Base-by-base conservation (phyloP, 768 basidiomycete genomes). In the Boletus speciosus region DNA sequence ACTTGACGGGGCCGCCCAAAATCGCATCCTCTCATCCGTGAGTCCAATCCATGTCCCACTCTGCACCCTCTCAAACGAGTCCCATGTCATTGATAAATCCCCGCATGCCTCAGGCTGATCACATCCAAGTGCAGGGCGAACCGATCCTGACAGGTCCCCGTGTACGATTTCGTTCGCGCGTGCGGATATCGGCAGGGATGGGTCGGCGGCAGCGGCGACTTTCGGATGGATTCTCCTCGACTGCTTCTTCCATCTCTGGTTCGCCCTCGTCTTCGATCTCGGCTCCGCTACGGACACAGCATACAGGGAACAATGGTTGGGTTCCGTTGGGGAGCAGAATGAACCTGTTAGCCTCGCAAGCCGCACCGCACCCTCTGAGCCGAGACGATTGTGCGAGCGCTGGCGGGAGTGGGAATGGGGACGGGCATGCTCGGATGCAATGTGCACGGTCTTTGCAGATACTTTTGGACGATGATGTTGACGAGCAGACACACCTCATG, bases 201-300 rank as follows among this genome's bases (percentile, higher is more conserved):
- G 78, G 78, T 43, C 77, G 76, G 29, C 76, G 77, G 59, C 75
- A 75, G 19, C 72, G 76, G 21, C 72, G 71, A 51, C 49, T 42
- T 16, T 57, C 64, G n/a, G 64, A 64, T 35, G 62, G 47, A n/a
- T 65, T 51, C 51, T 42, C 54, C 25, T 70, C 68, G 40, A 54
- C 47, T 35, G 49, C 65, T 5, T 74, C 75, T 19, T 81, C 84
- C 34, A 61, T 74, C 21, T 83, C 84, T 6, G 77, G 79, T 40
- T 90, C 89, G 1, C 80, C 79, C 4, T 90, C 88, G 5, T 91
- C 90, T 3, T 90, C 89, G 38, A 86, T 93, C 57, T 92, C 90
- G 37, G 90, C 80, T 1, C 91, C 90, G 16, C 75, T 93, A 23
- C 86, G 83, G 45, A 79, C 82, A 27, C 78, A 76, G 56, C 71